A percentile compares a stretch with the other conserved stretches of the same genome.
These are phyloP conservation scores for Alternaria burnsii DNA, from an alignment of 2,329 filamentous ascomycete genomes.

Conservation along the genomic window DNA sequence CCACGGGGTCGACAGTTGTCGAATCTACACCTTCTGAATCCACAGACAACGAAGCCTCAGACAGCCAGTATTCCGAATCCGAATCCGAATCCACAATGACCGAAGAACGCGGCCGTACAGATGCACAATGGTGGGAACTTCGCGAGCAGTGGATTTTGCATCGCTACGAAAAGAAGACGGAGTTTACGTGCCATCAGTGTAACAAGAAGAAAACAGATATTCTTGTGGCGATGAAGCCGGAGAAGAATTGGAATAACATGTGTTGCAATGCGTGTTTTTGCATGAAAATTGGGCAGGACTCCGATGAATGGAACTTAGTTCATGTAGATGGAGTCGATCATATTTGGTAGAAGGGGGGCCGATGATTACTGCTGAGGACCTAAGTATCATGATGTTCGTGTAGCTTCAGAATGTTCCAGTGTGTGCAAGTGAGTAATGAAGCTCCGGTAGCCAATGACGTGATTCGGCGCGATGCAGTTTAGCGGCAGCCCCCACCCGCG, in stretches of 20 bases:
- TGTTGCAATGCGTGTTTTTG: neutral
- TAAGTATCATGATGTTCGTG: neutral
- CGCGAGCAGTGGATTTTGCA: neutral
- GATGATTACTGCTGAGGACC: neutral
- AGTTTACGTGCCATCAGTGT: neutral
- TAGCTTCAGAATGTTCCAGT: neutral
- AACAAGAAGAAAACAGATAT: neutral
- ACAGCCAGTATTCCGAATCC: neutral
- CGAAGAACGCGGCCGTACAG: neutral
- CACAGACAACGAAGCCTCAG: neutral
- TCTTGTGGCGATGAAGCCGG: neutral
- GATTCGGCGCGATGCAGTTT: neutral
- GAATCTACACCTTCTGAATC: neutral
- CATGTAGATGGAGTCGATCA: neutral
- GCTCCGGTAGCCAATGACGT: constrained; percentile 13
- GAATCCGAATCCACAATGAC: neutral
- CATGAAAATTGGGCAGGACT: neutral
- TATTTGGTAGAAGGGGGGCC: neutral
- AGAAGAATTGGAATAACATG: neutral
- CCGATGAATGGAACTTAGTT: neutral
- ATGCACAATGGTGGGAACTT: neutral
- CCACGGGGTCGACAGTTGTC: neutral
- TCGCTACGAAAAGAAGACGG: neutral
- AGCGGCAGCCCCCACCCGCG: constrained; percentile 21
- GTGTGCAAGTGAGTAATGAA: neutral